These are phyloP conservation scores for Dactylellina sp. DNA, from an alignment of 2,329 filamentous ascomycete species.

Conservation along the genomic window DNA sequence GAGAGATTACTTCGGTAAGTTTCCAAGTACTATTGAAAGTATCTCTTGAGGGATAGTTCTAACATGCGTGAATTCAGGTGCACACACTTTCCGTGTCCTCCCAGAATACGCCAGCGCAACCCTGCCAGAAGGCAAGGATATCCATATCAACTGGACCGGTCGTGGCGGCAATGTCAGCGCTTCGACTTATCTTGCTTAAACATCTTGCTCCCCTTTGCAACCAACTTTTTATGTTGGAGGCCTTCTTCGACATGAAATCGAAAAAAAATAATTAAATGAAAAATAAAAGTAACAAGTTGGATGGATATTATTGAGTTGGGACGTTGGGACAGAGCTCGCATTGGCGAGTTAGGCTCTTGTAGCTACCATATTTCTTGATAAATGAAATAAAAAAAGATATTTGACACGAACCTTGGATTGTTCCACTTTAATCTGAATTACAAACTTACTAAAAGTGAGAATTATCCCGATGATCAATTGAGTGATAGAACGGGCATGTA, in stretches of 20 bases:
- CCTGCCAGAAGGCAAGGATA: constrained; percentile 86
- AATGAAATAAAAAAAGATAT: too few species aligned
- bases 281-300: background rate
- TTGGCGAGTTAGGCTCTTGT: too few species aligned
- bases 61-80: too few species aligned
- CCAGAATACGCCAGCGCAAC: constrained; percentile 79
- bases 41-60: too few species aligned
- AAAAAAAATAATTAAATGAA: background rate
- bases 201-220: constrained; percentile 1
- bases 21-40: background rate
- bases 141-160: constrained; percentile 99
- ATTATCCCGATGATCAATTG: too few species aligned
- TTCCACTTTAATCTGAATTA: too few species aligned
- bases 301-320: too few species aligned
- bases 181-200: constrained; percentile 95
- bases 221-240: background rate
- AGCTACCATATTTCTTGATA: too few species aligned
- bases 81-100: constrained; percentile 90
- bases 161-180: constrained; percentile 97
- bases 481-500: too few species aligned
- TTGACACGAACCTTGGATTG: too few species aligned
- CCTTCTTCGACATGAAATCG: background rate
- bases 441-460: too few species aligned
- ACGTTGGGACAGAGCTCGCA: too few species aligned
- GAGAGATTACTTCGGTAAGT: constrained; percentile 93